phyloP scores from a whole-genome alignment of 2,329 filamentous ascomycete species.

The Colletotrichum endophyticum region DNA sequence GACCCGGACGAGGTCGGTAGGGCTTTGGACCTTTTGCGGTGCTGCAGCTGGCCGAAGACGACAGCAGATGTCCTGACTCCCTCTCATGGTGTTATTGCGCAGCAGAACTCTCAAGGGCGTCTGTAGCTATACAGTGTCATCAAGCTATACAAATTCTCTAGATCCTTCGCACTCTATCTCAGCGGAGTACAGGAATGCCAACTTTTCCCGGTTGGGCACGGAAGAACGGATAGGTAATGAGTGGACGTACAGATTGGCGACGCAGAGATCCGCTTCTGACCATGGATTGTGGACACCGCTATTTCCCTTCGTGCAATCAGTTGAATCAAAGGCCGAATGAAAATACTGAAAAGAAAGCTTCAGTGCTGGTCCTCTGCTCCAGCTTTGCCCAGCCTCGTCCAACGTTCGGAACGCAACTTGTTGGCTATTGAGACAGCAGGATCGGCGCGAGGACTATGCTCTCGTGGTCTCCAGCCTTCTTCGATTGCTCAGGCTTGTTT shows the following conservation, averaged over 20 bases:
- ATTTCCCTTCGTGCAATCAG: neutral
- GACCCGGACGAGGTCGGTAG: neutral
- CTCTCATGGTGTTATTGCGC: neutral
- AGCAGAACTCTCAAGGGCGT: neutral
- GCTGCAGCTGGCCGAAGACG: neutral
- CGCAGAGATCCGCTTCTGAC: constrained; percentile 8
- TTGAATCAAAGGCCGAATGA: neutral
- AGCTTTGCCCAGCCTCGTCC: neutral
- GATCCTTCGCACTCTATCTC: neutral
- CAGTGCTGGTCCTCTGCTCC: neutral
- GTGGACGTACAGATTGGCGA: neutral
- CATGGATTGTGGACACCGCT: constrained; percentile 5
- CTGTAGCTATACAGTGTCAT: neutral
- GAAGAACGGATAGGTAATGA: neutral
- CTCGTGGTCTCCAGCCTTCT: neutral
- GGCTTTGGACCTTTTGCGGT: neutral
- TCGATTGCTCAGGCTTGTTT: neutral
- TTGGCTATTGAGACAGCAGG: neutral
- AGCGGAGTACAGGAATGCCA: neutral
- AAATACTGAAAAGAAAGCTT: neutral
- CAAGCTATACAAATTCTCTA: neutral
- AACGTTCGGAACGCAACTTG: neutral
- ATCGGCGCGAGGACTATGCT: neutral
- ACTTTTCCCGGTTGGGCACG: neutral
- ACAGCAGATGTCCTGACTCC: neutral